A percentile compares a stretch with the other conserved stretches of the same genome.
phyloP scores from a whole-genome alignment of 805 yeast genomes.

The Candida takata region DNA sequence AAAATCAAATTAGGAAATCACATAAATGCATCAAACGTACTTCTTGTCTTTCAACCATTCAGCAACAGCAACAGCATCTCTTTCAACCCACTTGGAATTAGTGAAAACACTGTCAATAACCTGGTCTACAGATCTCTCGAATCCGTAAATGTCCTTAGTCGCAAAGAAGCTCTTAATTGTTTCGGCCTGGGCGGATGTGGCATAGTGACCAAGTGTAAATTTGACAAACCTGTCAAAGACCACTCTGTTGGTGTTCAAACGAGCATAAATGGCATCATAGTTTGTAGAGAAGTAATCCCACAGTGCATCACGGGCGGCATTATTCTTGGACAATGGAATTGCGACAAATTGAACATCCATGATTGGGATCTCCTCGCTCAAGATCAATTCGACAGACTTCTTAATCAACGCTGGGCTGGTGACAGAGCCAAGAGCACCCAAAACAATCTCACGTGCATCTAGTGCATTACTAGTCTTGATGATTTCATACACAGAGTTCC shows the following conservation, averaged over 20 bases:
- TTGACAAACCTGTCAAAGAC: slow-evolving; percentile 73
- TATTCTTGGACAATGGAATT: slow-evolving; percentile 56
- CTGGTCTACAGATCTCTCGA: slow-evolving; percentile 57
- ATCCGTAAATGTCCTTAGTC: slow-evolving; percentile 50
- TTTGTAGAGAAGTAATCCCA: slow-evolving; percentile 67
- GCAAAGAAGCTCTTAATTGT: slow-evolving; percentile 44
- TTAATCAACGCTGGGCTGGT: slow-evolving; percentile 42
- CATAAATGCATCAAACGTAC: not conserved
- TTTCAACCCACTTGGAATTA: slow-evolving; percentile 49
- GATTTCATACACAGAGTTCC: slow-evolving; percentile 53
- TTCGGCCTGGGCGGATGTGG: slow-evolving; percentile 43
- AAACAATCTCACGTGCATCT: slow-evolving; percentile 63
- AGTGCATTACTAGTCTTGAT: slow-evolving; percentile 50
- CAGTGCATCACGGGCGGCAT: slow-evolving; percentile 54
- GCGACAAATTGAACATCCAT: slow-evolving; percentile 76
- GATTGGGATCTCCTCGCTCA: slow-evolving; percentile 50
- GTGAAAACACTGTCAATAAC: slow-evolving; percentile 50
- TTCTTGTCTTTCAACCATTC: slow-evolving; percentile 35
- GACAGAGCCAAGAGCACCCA: slow-evolving; percentile 60
- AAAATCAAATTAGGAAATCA: not conserved
- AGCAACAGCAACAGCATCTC: slow-evolving; percentile 44
- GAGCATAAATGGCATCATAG: slow-evolving; percentile 59
- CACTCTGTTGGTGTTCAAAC: slow-evolving; percentile 70
- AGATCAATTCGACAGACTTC: slow-evolving; percentile 45
- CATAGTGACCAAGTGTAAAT: slow-evolving; percentile 51